Conservation (phyloP, 2,329 filamentous ascomycete species). For the Arthroderma uncinatum region DNA sequence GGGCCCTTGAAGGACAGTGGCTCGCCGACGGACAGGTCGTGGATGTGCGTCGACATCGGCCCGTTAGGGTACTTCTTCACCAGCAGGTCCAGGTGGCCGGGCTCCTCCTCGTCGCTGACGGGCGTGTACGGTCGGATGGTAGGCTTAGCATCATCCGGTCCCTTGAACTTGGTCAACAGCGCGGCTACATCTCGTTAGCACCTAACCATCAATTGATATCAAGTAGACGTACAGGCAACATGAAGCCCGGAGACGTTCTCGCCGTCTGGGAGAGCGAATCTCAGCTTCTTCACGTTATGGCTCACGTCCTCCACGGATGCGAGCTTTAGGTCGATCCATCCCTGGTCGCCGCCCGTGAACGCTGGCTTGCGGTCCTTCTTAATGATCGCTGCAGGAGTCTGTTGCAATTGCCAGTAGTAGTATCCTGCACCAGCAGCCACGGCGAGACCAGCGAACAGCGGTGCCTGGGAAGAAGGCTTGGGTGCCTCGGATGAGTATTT, state of each 20-base stretch:
- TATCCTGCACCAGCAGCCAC: conserved; percentile 45
- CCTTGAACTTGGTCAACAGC: conserved; percentile 84
- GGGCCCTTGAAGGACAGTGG: conserved; percentile 87
- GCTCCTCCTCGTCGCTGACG: conserved; percentile 68
- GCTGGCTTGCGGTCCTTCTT: conserved; percentile 37
- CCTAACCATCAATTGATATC: conserved; percentile 7
- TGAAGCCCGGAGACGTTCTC: conserved; percentile 74
- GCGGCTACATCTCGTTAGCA: conserved; percentile 42
- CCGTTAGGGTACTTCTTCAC: conserved; percentile 87
- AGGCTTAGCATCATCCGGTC: conserved; percentile 69
- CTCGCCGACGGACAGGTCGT: conserved; percentile 71
- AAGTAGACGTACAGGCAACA: conserved; percentile 52
- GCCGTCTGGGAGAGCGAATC: conserved; percentile 74
- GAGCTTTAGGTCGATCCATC: conserved; percentile 72
- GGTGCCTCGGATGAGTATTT: conserved; percentile 57
- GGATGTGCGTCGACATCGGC: conserved; percentile 82
- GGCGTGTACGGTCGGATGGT: conserved; percentile 90
- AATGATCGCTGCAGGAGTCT: conserved; percentile 22
- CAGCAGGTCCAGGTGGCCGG: conserved; percentile 75
- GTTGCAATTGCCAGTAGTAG: conserved; percentile 37
- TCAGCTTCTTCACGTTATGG: conserved; percentile 89
- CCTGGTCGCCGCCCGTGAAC: conserved; percentile 79
- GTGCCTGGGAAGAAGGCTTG: conserved; percentile 39
- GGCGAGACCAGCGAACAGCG: conserved; percentile 44
- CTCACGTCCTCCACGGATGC: conserved; percentile 69